Evolutionary conservation across 768 basidiomycete genomes (phyloP), one percentile per base, ranked within the genome.

Genomic region (Leccinum truebloodii): DNA sequence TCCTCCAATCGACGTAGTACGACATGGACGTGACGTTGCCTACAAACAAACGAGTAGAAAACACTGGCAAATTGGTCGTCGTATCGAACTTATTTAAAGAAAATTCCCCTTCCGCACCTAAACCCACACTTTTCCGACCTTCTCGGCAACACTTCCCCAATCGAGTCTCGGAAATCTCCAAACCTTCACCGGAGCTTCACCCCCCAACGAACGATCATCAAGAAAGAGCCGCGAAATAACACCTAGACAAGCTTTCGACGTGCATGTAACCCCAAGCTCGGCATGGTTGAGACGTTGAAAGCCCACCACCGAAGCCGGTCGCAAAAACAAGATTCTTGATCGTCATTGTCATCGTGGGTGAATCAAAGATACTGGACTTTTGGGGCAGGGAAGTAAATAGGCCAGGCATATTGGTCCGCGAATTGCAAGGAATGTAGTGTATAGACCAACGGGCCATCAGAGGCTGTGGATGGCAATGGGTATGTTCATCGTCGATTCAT

Each of bases 301-400:
- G 30, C 9, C 78, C 81, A 20, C 83, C 81, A 6, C 77, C 78
- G 20, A 82, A 70, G 1, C 86, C 87, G 14, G 83, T 80, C 0
- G 85, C 83, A 59, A 86, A 79, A 6, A 88, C 74, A 52, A 88
- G 67, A 69, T 87, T 83, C 26, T 80, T 79, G 28, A 79, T 75
- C 1, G 59, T 69, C 58, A 58, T 84, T 67, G 10, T 61, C 67
- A 57, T 81, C 61, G 18, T 68, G 39, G 39, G 18, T 39, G 16
- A 22, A 35, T 26, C 20, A 32, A n/a, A 32, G 6, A 10, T 32
- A 0, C 12, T 3, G 28, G 54, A 81, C 80, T 75, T 86, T 87
- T 13, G 73, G n/a, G 2, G 83, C 81, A 7, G 84, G 79, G 6
- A 79, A 77, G 58, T 77, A 80, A 4, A 79, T 69, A 1, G 83